Evolutionary conservation across 169 alveolate genomes (phyloP).

Genomic region (Perkinsus chesapeaki): DNA sequence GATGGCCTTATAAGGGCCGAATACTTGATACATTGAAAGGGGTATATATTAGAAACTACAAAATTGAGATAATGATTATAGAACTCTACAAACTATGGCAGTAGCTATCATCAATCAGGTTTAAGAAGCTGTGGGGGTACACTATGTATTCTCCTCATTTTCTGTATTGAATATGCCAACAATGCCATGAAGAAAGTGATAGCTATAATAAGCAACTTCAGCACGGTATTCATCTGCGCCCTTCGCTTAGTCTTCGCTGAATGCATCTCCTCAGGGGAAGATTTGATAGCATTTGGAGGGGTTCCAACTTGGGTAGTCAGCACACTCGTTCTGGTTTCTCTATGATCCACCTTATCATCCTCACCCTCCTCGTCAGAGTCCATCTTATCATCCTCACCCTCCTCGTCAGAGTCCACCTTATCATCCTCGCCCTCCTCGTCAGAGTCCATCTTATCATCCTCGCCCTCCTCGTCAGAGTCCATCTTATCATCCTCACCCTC

Average conservation of each 20-base stretch:
- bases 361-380: neutral
- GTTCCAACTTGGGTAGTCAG: no score
- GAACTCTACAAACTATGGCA: no score
- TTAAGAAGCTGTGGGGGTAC: neutral
- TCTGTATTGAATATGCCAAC: neutral
- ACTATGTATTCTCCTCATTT: neutral
- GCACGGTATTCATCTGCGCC: neutral
- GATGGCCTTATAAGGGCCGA: no score
- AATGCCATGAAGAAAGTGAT: neutral
- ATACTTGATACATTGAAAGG: no score
- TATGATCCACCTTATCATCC: no score
- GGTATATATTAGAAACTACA: no score
- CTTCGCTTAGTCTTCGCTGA: neutral
- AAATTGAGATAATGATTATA: no score
- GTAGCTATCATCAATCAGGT: neutral
- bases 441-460: neutral
- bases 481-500: no score
- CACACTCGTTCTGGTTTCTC: no score
- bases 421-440: neutral
- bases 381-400: no score
- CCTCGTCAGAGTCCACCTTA: neutral
- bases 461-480: neutral
- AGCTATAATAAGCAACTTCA: neutral
- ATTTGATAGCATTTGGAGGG: neutral
- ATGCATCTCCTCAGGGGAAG: neutral